phyloP scores from a whole-genome alignment of 345 rosid species.

The Salix koriyanagi region DNA sequence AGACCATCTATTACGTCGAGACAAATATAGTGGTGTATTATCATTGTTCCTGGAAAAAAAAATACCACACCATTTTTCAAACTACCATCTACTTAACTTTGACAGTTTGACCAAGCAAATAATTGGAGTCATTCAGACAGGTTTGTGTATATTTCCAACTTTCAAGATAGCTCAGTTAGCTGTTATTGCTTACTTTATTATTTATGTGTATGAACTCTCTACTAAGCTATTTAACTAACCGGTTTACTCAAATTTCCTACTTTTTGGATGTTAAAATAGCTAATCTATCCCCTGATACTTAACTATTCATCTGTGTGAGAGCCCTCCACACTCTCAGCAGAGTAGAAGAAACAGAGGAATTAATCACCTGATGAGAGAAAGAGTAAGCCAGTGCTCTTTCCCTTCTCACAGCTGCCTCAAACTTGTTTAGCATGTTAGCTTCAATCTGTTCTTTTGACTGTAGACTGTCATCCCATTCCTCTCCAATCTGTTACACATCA shows the following conservation, averaged over 20 bases:
- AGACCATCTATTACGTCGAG: not conserved
- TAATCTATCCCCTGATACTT: not conserved
- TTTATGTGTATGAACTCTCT: not conserved
- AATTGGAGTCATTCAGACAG: not conserved
- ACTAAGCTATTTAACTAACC: not conserved
- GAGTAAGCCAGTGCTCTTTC: conserved; percentile 90
- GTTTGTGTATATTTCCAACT: not conserved
- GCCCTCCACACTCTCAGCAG: not conserved
- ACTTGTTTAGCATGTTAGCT: conserved; percentile 68
- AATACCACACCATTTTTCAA: not conserved
- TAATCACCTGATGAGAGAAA: conserved; percentile 80
- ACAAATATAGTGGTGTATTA: not conserved
- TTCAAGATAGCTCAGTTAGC: not conserved
- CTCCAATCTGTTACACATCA: conserved; percentile 59
- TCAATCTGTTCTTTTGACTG: conserved; percentile 93
- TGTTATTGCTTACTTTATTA: too few relatives aligned
- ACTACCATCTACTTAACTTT: not conserved
- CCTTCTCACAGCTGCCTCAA: conserved; percentile 91
- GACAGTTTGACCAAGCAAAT: not conserved
- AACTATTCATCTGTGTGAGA: not conserved
- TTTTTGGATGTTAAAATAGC: not conserved
- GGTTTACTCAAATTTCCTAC: not conserved
- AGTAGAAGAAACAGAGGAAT: not conserved
- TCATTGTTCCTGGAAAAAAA: not conserved
- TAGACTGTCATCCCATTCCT: conserved; percentile 84